These are phyloP conservation scores for Debaryomyces fabryi DNA, from an alignment of 1,139 yeast species.

Conservation along the genomic window DNA sequence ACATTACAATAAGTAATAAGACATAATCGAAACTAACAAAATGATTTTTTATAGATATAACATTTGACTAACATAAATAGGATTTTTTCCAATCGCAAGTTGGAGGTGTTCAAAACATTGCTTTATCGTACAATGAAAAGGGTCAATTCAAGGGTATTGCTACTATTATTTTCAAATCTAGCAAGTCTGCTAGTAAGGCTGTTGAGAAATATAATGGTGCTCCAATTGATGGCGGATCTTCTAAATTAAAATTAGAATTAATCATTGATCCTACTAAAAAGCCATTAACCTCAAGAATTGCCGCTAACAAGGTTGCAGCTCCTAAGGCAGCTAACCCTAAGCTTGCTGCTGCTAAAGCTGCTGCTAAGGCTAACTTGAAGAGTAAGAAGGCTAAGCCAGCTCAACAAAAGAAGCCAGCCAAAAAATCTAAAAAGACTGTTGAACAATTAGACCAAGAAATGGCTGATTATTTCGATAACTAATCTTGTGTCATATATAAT, in stretches of 20 bases:
- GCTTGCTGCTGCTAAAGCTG: slow-evolving; percentile 28
- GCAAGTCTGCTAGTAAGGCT: slow-evolving; percentile 70
- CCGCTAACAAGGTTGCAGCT: slow-evolving; percentile 45
- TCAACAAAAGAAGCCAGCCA: slow-evolving; percentile 37
- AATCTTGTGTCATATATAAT: slow-evolving; percentile 2
- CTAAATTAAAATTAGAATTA: slow-evolving; percentile 79
- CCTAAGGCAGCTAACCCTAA: slow-evolving; percentile 20
- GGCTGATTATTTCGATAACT: slow-evolving; percentile 73
- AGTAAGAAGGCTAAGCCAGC: slow-evolving; percentile 26
- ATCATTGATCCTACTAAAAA: slow-evolving; percentile 82
- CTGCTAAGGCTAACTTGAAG: slow-evolving; percentile 29
- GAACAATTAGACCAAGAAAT: slow-evolving; percentile 93
- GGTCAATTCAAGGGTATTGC: slow-evolving; percentile 95
- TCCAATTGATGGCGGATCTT: slow-evolving; percentile 86
- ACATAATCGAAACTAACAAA: slow-evolving; percentile 4
- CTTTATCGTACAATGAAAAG: slow-evolving; percentile 78
- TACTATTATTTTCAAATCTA: slow-evolving; percentile 72
- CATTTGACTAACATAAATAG: slow-evolving; percentile 39
- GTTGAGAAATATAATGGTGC: slow-evolving; percentile 88
- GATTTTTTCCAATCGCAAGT: slow-evolving; percentile 87
- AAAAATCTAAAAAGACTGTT: slow-evolving; percentile 71
- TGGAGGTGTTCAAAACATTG: slow-evolving; percentile 78
- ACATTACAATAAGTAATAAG: slow-evolving; percentile 5
- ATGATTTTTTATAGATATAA: slow-evolving; percentile 1
- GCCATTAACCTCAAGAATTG: slow-evolving; percentile 74